These are phyloP conservation scores for Neopestalotiopsis sp. DNA, from an alignment of 2,329 filamentous ascomycete species.

Conservation along the genomic window DNA sequence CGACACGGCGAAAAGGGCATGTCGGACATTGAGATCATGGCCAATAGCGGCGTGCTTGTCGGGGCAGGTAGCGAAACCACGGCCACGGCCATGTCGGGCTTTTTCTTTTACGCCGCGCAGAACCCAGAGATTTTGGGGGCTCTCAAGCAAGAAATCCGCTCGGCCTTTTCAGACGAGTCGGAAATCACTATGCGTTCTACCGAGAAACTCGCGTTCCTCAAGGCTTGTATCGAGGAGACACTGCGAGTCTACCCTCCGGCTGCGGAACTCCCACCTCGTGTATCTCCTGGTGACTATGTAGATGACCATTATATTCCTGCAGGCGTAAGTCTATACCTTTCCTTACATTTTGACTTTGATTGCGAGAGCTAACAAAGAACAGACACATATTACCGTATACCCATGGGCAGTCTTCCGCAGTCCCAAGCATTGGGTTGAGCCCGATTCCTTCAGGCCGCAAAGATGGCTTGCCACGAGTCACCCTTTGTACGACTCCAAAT, in stretches of 20 bases:
- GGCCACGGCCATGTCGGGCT: not conserved
- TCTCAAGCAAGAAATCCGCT: constrained; percentile 3
- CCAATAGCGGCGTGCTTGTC: not conserved
- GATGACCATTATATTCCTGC: constrained; percentile 29
- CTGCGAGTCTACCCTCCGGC: constrained; percentile 5
- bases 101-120: not conserved
- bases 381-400: too few species aligned
- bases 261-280: constrained; percentile 23
- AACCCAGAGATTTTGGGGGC: not conserved
- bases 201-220: not conserved
- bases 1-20: constrained; percentile 9
- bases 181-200: not conserved
- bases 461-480: too few species aligned
- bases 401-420: too few species aligned
- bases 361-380: too few species aligned
- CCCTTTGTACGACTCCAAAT: too few species aligned
- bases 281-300: constrained; percentile 26
- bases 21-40: constrained; percentile 14
- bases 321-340: constrained; percentile 26
- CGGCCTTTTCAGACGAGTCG: constrained; percentile 1
- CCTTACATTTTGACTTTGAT: not conserved
- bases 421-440: too few species aligned
- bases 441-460: too few species aligned
- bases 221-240: constrained; percentile 17
- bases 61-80: not conserved